A percentile compares a stretch with the other conserved stretches of the same genome.
Conservation (phyloP, 768 basidiomycete genomes). For the Daedaleopsis sinensis region DNA sequence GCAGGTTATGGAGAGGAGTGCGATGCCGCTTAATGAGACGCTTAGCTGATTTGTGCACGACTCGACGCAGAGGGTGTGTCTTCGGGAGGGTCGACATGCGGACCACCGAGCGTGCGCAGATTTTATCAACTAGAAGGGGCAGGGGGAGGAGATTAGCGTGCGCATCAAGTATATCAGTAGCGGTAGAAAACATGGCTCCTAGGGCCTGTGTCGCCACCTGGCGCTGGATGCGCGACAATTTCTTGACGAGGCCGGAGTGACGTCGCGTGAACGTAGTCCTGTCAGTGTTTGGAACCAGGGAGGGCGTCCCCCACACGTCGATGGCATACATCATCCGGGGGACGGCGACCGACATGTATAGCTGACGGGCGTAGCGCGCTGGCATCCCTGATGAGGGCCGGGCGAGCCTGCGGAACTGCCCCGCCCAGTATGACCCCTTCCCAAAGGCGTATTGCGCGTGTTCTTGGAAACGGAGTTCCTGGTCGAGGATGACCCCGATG, state of each 20-base stretch:
- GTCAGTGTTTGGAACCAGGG: background rate
- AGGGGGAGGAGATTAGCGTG: constrained; percentile 27
- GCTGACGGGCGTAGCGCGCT: constrained; percentile 1
- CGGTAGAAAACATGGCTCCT: constrained; percentile 28
- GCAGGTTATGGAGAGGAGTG: constrained; percentile 2
- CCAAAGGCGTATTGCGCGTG: constrained; percentile 20
- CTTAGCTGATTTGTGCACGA: constrained; percentile 5
- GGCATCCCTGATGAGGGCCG: constrained; percentile 9
- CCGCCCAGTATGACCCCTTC: constrained; percentile 23
- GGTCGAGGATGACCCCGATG: constrained; percentile 36
- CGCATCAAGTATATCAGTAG: constrained; percentile 23
- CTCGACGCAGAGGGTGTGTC: constrained; percentile 21
- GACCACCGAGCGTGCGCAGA: constrained; percentile 8
- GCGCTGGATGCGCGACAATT: constrained; percentile 25
- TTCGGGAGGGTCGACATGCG: constrained; percentile 24
- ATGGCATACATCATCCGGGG: constrained; percentile 35
- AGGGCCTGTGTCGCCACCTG: constrained; percentile 22
- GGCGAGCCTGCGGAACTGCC: constrained; percentile 23
- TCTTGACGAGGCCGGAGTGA: background rate
- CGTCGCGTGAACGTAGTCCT: background rate
- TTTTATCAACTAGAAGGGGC: constrained; percentile 16
- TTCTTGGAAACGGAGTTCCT: constrained; percentile 30
- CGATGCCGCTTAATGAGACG: constrained; percentile 21
- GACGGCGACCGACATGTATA: constrained; percentile 29
- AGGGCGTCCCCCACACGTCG: background rate